Conservation (phyloP, 1,284 basidiomycete genomes). For the Ustilago curta region DNA sequence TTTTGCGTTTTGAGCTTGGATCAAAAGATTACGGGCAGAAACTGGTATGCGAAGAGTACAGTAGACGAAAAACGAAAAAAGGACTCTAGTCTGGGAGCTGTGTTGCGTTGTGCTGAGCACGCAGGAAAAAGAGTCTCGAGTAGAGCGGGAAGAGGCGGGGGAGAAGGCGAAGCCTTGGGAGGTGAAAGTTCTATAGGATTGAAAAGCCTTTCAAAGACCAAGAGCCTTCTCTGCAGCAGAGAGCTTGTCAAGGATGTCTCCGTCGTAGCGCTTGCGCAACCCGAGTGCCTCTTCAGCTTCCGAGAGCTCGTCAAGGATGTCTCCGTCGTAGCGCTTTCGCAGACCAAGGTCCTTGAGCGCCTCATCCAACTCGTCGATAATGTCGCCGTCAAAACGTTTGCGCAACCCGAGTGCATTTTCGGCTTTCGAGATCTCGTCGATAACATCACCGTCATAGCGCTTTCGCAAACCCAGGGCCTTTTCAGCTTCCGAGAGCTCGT, state of each 20-base stretch:
- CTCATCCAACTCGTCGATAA: slow-evolving; percentile 2
- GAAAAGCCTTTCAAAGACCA: neutral
- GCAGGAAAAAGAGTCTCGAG: too few relatives aligned
- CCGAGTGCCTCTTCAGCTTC: too few relatives aligned
- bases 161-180: neutral
- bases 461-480: slow-evolving; percentile 13
- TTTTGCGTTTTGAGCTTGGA: too few relatives aligned
- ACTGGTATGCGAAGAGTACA: too few relatives aligned
- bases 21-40: too few relatives aligned
- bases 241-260: slow-evolving; percentile 8
- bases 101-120: too few relatives aligned
- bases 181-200: too few relatives aligned
- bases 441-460: slow-evolving; percentile 2
- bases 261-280: neutral
- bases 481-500: neutral
- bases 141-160: too few relatives aligned
- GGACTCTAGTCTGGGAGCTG: too few relatives aligned
- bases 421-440: slow-evolving; percentile 11
- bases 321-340: neutral
- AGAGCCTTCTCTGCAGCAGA: neutral
- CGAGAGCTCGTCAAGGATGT: slow-evolving; percentile 1
- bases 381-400: neutral
- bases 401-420: neutral
- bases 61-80: too few relatives aligned
- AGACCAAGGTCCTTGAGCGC: neutral